phyloP scores from a whole-genome alignment of 208 protist genomes.

The Crithidia expoeki region DNA sequence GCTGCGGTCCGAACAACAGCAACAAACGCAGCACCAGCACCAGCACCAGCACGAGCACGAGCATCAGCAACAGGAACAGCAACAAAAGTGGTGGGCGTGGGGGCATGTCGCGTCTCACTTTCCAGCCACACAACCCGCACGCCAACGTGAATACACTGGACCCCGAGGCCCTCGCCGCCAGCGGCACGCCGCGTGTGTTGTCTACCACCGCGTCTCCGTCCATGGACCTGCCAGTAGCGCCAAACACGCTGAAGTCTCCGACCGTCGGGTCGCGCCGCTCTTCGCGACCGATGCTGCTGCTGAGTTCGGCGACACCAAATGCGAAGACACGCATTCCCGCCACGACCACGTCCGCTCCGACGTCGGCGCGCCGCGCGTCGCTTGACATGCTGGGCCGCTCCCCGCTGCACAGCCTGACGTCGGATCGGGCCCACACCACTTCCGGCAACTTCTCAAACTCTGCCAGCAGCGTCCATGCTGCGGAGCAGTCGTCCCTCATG shows the following conservation, averaged over 20 bases:
- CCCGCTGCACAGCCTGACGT: background rate
- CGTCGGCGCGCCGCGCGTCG: background rate
- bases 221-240: background rate
- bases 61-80: no score
- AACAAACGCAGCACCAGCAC: background rate
- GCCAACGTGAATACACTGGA: background rate
- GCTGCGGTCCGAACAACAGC: background rate
- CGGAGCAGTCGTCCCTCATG: background rate
- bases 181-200: constrained; percentile 2
- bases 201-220: constrained; percentile 8
- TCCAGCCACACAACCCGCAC: background rate
- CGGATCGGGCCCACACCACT: background rate
- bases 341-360: constrained; percentile 10
- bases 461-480: background rate
- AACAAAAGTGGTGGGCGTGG: background rate
- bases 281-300: background rate
- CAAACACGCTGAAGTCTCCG: background rate
- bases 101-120: constrained; percentile 2
- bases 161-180: constrained; percentile 5
- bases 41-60: background rate
- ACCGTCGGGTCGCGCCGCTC: background rate
- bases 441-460: background rate
- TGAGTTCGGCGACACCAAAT: background rate
- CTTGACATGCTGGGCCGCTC: background rate
- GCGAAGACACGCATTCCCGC: constrained; percentile 11